Conservation (phyloP, 306 rosid species). For the Prunus salicina region DNA sequence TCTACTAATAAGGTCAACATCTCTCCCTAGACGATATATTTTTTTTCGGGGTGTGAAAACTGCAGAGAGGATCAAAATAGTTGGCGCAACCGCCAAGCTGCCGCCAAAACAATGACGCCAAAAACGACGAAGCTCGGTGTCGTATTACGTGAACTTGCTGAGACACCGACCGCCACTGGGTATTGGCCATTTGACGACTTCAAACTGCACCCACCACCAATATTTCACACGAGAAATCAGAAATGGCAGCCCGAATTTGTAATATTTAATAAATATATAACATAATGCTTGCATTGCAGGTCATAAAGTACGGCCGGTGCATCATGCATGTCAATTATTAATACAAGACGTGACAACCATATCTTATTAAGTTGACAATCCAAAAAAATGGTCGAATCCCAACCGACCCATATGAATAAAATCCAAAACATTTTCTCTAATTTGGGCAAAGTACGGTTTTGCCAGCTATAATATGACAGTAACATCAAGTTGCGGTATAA, state of each 20-base stretch:
- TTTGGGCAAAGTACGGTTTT: background rate
- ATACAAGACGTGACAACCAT: background rate
- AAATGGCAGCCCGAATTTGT: background rate
- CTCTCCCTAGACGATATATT: background rate
- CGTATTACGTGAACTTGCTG: slow-evolving; percentile 20
- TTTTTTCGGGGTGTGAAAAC: background rate
- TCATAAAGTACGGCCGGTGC: background rate
- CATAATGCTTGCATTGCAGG: background rate
- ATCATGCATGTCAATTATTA: background rate
- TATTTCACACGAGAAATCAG: background rate
- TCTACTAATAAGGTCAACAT: no score
- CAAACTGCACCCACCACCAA: slow-evolving; percentile 47
- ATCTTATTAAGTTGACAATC: background rate
- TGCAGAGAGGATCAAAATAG: background rate
- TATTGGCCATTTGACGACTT: slow-evolving; percentile 55
- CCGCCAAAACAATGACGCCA: slow-evolving; percentile 15
- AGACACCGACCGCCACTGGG: slow-evolving; percentile 38
- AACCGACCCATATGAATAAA: background rate
- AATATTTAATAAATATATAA: background rate
- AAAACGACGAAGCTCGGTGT: slow-evolving; percentile 7
- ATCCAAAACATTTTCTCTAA: background rate
- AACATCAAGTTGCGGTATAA: no score
- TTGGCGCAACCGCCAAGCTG: slow-evolving; percentile 27
- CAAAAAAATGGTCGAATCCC: background rate
- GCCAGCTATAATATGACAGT: background rate